phyloP scores from a whole-genome alignment of 208 protist genomes.

The Lotmaria passim region DNA sequence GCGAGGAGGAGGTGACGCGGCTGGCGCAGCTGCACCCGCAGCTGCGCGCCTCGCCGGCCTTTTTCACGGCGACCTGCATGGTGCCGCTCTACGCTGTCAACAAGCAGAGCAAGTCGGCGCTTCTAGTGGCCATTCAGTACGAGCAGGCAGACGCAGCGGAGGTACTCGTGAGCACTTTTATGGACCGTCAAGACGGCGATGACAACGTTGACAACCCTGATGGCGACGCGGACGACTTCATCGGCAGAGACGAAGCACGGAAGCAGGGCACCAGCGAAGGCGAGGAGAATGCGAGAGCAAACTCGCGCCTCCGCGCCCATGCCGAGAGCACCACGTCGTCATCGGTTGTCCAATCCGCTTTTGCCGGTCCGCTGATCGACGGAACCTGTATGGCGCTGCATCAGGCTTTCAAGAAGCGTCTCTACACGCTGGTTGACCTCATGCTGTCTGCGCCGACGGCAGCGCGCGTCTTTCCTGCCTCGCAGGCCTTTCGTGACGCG shows the following conservation, averaged over 20 bases:
- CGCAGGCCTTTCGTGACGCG: constrained; percentile 30
- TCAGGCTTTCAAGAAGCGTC: constrained; percentile 50
- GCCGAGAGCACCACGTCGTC: neutral
- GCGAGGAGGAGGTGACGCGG: constrained; percentile 66
- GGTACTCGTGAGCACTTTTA: constrained; percentile 58
- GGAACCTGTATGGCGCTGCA: constrained; percentile 69
- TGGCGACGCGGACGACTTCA: neutral
- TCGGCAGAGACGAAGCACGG: constrained; percentile 8
- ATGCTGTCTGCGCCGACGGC: constrained; percentile 51
- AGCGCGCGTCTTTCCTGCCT: constrained; percentile 34
- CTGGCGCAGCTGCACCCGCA: constrained; percentile 26
- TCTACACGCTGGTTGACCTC: constrained; percentile 65
- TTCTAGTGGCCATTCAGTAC: constrained; percentile 73
- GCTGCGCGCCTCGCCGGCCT: constrained; percentile 16
- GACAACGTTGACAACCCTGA: neutral
- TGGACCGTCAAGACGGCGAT: constrained; percentile 17
- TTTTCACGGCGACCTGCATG: constrained; percentile 14
- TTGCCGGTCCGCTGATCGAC: constrained; percentile 68
- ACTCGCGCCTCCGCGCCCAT: neutral
- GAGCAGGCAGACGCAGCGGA: constrained; percentile 57
- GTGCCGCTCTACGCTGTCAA: constrained; percentile 53
- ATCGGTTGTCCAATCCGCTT: neutral
- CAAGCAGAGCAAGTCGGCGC: constrained; percentile 63
- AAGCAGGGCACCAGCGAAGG: no score
- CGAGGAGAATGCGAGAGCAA: no score